These are phyloP conservation scores for Schizophyllum amplum DNA, from an alignment of 1,284 basidiomycete genomes.

Conservation along the genomic window DNA sequence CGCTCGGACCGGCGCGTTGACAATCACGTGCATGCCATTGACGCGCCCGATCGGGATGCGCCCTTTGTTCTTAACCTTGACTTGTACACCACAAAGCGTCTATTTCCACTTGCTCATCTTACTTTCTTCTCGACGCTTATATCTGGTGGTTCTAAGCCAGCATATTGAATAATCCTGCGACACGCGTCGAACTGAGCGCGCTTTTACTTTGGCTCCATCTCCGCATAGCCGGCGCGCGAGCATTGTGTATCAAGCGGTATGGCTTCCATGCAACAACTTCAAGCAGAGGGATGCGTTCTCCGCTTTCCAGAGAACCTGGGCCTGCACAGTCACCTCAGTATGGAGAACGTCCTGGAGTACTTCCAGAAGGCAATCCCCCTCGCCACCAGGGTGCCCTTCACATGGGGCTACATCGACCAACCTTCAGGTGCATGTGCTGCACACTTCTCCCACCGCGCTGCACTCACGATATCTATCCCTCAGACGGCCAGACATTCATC, in stretches of 20 bases:
- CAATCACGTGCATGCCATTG: no score
- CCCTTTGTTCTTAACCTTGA: no score
- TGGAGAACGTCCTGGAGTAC: slow-evolving; percentile 6
- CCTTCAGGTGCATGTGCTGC: slow-evolving; percentile 41
- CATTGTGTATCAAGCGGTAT: not conserved
- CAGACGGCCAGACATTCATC: slow-evolving; percentile 60
- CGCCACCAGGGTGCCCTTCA: slow-evolving; percentile 48
- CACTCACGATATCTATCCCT: slow-evolving; percentile 1
- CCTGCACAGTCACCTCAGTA: slow-evolving; percentile 40
- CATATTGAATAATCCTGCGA: no score
- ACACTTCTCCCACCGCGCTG: not conserved
- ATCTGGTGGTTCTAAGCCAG: no score
- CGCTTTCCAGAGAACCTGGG: slow-evolving; percentile 59
- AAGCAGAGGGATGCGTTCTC: slow-evolving; percentile 47
- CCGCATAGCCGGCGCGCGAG: no score
- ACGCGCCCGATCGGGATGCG: no score
- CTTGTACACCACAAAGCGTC: no score
- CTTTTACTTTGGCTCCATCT: no score
- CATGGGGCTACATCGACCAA: slow-evolving; percentile 67
- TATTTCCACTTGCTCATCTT: no score
- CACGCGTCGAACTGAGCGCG: no score
- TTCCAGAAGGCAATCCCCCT: not conserved
- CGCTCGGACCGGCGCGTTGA: no score
- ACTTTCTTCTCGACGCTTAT: no score
- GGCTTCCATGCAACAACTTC: slow-evolving; percentile 25